Evolutionary conservation across 345 rosid species (phyloP), one percentile per base, ranked within the genome.

Genomic region (Cardiospermum halicacabum): DNA sequence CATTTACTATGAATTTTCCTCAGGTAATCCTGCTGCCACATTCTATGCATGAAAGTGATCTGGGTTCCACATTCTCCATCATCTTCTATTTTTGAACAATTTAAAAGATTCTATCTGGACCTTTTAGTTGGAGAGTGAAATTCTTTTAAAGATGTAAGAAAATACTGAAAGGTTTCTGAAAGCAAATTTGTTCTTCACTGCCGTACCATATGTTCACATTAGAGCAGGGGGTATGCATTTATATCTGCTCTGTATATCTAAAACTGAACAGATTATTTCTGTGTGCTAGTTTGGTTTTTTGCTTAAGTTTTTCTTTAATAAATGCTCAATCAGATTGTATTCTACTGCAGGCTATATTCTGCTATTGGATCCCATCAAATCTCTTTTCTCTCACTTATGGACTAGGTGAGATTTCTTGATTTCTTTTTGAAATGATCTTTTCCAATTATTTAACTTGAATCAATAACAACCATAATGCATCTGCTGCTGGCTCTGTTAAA

Each of bases 311-410:
- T 31, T 8, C 16, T 64, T 18, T n/a, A 53, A 36, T n/a, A n/a
- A n/a, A 25, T 37, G 34, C 48, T 21, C 24, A 39, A 16, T 9
- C 5, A 37, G 18, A 3, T 64, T 37, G 37, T 64, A 47, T 67
- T 36, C 13, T 7, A 47, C 19, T n/a, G 78, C 97, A 93, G 97
- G 97, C 98, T 55, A 76, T 90, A 66, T 88, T 90, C 72, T 88
- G 96, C 71, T 93, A 90, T 67, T 88, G 96, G 98, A 62, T 93
- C 31, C 83, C 98, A 22, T 88, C 97, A 58, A 90, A 88, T 78
- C 21, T 88, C 59, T 88, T 90, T 73, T 93, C 97, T 2, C 86
- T 93, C 15, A 0, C 11, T 11, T 88, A 85, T 58, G 96, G 96
- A 64, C 76, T 80, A 62, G 94, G 97, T 93, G 64, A 85, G 91